phyloP scores from a whole-genome alignment of 176 grass and related monocot genomes.

The Avena sativa region DNA sequence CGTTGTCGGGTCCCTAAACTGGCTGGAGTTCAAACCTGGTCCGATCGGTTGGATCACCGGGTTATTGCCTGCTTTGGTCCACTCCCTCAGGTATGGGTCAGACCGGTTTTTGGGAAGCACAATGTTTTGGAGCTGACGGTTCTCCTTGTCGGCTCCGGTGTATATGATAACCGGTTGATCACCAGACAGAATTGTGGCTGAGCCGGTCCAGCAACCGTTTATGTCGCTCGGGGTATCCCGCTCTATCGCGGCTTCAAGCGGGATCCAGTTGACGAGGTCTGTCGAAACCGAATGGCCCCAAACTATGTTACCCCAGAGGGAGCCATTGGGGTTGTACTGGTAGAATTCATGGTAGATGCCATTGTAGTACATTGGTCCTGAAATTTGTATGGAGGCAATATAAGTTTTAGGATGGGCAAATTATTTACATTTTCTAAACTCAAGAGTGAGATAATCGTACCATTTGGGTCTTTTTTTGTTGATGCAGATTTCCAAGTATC shows the following conservation, averaged over 20 bases:
- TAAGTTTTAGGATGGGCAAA: conserved; percentile 8
- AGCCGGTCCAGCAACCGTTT: conserved; percentile 87
- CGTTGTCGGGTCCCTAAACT: conserved; percentile 91
- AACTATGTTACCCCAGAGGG: conserved; percentile 70
- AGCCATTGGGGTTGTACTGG: conserved; percentile 81
- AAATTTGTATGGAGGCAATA: neutral
- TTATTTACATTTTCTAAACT: neutral
- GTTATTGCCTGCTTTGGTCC: conserved; percentile 74
- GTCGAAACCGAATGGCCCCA: conserved; percentile 85
- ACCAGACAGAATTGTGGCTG: conserved; percentile 64
- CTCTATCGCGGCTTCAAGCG: conserved; percentile 56
- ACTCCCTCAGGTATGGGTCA: conserved; percentile 78
- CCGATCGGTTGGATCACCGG: conserved; percentile 60
- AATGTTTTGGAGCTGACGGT: conserved; percentile 76
- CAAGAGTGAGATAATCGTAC: conserved; percentile 47
- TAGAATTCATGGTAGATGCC: conserved; percentile 95
- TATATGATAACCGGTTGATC: conserved; percentile 66
- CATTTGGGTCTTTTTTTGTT: conserved; percentile 82
- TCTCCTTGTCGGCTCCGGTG: conserved; percentile 66
- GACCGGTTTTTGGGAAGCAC: conserved; percentile 73
- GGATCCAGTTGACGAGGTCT: conserved; percentile 83
- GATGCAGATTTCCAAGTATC: neutral
- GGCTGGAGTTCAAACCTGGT: conserved; percentile 44
- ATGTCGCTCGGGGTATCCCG: conserved; percentile 52
- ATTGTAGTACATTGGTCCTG: conserved; percentile 96